Evolutionary conservation across 306 rosid genomes (phyloP), one percentile per base, ranked within the genome.

Genomic region (Glycine latifolia): DNA sequence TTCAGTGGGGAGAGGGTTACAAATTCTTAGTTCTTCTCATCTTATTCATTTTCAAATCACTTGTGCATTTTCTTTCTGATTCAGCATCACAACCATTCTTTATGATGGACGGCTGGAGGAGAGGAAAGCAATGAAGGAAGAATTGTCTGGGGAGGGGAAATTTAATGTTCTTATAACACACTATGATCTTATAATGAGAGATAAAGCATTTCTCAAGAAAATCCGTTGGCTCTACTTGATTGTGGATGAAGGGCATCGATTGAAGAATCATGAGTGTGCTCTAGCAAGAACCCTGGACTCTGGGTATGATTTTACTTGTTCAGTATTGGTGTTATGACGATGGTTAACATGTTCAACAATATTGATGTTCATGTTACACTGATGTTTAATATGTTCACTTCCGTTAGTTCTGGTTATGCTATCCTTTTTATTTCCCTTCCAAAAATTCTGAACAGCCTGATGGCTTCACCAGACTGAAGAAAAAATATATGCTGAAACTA

Each of bases 231-330:
- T 2, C 75, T 94, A 94, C 94, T 86, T 94, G 90, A 92, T 94
- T 71, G 98, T 94, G 70, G 98, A 94, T 74, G 98, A 94, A 94
- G 98, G 98, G 71, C 98, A 94, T 87, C 85, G 98, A 73, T 84
- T 92, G 86, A 94, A 94, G 88, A 94, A 94, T 88, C 94, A 89
- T 14, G 98, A 94, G 71, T 92, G 94, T 82, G 98, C 97, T 80
- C 92, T 94, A 56, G 94, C 98, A 75, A 89, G 88, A 83, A 94
- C 98, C 54, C 94, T 94, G 65, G 95, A 84, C 85, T 87, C 95
- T 54, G 91, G 98, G 98, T 94, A 92, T 13, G 89, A 54, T 84
- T 77, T 20, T 70, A 78, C 76, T 20, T 78, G 61, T 55, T 49
- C 73, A 65, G 0, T 74, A 48, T 75, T n/a, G 53, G 6, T 59